Conservation (phyloP, 2,329 filamentous ascomycete species). For the Aureobasidium sp. region DNA sequence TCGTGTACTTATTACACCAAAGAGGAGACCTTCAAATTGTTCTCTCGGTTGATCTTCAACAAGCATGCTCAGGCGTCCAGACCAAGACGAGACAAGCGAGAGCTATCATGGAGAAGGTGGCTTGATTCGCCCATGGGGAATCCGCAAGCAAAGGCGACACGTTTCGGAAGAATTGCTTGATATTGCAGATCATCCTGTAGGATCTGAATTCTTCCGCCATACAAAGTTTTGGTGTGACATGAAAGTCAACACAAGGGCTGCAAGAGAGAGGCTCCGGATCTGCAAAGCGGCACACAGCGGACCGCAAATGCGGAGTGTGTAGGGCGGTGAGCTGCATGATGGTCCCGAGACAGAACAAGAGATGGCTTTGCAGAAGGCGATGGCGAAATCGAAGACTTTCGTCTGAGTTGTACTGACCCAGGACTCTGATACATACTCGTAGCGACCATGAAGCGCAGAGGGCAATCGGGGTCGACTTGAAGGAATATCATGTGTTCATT, state of each 20-base stretch:
- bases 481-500: too few relatives aligned
- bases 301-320: background rate
- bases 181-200: constrained; percentile 1
- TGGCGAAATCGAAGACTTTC: background rate
- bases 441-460: background rate
- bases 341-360: background rate
- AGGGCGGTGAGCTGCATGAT: background rate
- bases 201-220: background rate
- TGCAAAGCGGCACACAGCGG: constrained; percentile 3
- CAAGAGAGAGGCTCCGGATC: background rate
- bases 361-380: background rate
- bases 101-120: background rate
- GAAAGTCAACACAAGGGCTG: background rate
- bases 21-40: background rate
- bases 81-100: constrained; percentile 3
- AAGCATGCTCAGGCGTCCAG: background rate
- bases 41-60: background rate
- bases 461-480: background rate
- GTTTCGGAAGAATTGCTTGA: constrained; percentile 12
- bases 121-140: background rate
- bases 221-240: background rate
- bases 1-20: background rate
- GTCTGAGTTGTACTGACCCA: too few relatives aligned
- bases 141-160: background rate
- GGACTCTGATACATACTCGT: too few relatives aligned